These are phyloP conservation scores for Candida multigemmis DNA, from an alignment of 805 yeast species.

Conservation along the genomic window DNA sequence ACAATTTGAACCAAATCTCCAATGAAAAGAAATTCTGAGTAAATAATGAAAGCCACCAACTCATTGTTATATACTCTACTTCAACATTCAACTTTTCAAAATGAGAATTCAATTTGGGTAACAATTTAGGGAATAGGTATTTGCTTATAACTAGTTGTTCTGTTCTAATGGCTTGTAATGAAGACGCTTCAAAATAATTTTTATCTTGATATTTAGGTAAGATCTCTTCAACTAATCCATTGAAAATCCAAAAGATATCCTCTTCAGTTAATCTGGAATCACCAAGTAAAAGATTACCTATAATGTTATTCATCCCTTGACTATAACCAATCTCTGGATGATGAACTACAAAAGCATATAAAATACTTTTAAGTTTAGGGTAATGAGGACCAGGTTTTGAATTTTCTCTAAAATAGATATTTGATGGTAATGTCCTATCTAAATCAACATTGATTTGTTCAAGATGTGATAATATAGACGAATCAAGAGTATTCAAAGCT, in stretches of 20 bases:
- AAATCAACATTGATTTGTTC: conserved; percentile 45
- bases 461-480: conserved; percentile 20
- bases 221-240: conserved; percentile 38
- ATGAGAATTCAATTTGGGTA: conserved; percentile 34
- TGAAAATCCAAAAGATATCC: conserved; percentile 47
- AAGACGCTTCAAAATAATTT: conserved; percentile 10
- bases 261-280: conserved; percentile 15
- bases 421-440: conserved; percentile 46
- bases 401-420: conserved; percentile 38
- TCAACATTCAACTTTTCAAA: conserved; percentile 27
- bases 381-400: conserved; percentile 47
- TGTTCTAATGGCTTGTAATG: conserved; percentile 19
- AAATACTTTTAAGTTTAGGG: conserved; percentile 33
- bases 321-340: conserved; percentile 45
- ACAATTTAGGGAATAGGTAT: conserved; percentile 17
- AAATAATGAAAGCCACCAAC: conserved; percentile 51
- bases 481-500: conserved; percentile 3
- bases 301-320: conserved; percentile 56
- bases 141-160: conserved; percentile 30
- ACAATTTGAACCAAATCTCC: conserved; percentile 41
- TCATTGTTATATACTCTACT: conserved; percentile 40
- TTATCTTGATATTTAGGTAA: conserved; percentile 30
- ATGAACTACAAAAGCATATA: conserved; percentile 40
- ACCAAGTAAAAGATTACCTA: conserved; percentile 36
- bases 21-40: conserved; percentile 40